A percentile compares a stretch with the other conserved stretches of the same genome.
Conservation (phyloP, 495 filamentous ascomycete genomes). For the Penicillium cataractarum region DNA sequence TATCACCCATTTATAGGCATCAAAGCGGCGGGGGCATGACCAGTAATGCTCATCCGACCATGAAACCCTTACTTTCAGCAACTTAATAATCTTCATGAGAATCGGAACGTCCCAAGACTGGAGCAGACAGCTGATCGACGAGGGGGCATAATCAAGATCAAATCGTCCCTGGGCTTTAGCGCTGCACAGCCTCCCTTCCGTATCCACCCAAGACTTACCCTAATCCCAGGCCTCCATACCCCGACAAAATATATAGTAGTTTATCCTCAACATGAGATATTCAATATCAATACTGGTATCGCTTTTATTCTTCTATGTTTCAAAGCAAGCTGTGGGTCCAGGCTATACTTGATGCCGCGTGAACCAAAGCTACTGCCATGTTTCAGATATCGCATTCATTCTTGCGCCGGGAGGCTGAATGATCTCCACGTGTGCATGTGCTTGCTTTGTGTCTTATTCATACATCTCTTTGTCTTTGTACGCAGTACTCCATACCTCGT, state of each 20-base stretch:
- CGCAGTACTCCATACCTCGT: not conserved
- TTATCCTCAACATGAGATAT: too few species aligned
- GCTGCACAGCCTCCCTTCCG: slow-evolving; percentile 14
- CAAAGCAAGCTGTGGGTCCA: not conserved
- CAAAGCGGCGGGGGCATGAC: not conserved
- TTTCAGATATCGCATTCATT: not conserved
- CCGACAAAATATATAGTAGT: too few species aligned
- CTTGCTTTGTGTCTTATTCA: not conserved
- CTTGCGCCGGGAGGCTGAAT: not conserved
- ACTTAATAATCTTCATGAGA: not conserved
- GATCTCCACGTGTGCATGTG: slow-evolving; percentile 3
- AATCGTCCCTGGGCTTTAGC: slow-evolving; percentile 4
- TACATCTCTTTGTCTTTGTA: not conserved
- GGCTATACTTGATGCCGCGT: not conserved
- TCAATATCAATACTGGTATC: not conserved
- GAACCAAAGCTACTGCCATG: not conserved
- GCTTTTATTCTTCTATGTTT: not conserved
- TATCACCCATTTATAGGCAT: not conserved
- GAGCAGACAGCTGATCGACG: slow-evolving; percentile 4
- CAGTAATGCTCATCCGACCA: not conserved
- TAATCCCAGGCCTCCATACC: not conserved
- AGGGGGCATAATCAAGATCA: slow-evolving; percentile 6
- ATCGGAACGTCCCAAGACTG: not conserved
- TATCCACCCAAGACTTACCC: not conserved
- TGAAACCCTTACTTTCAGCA: not conserved